Evolutionary conservation across 495 filamentous ascomycete genomes (phyloP).

Genomic region (Penicillium lividum): DNA sequence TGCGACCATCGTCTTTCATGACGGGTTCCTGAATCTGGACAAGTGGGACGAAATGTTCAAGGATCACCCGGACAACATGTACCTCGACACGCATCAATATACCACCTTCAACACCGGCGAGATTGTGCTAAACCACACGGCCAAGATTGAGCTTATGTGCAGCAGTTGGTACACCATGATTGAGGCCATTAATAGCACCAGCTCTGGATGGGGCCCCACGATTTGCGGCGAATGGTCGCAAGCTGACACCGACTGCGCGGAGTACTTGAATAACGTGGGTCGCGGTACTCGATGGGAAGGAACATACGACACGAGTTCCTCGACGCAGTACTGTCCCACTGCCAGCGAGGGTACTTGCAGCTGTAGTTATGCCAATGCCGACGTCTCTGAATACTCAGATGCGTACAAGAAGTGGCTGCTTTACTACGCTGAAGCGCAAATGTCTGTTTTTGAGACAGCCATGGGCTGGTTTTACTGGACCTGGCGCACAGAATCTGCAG

Average conservation of each 20-base stretch:
- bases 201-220: constrained; percentile 91
- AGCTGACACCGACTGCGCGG: constrained; percentile 93
- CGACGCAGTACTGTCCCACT: constrained; percentile 69
- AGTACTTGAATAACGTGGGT: constrained; percentile 86
- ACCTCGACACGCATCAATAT: constrained; percentile 94
- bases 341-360: constrained; percentile 59
- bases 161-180: constrained; percentile 81
- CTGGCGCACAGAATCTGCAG: constrained; percentile 73
- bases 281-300: constrained; percentile 90
- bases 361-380: constrained; percentile 75
- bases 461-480: constrained; percentile 99
- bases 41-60: constrained; percentile 77
- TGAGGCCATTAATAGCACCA: constrained; percentile 62
- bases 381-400: constrained; percentile 62
- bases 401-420: constrained; percentile 83
- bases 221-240: constrained; percentile 97
- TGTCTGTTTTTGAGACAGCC: constrained; percentile 83
- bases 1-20: constrained; percentile 71
- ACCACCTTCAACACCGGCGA: constrained; percentile 81
- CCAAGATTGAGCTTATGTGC: constrained; percentile 83
- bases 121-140: constrained; percentile 69
- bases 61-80: constrained; percentile 48
- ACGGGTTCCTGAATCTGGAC: constrained; percentile 77
- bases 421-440: constrained; percentile 94
- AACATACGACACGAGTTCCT: constrained; percentile 62